A percentile compares a stretch with the other conserved stretches of the same genome.
Evolutionary conservation across 352 stramenopile genomes (phyloP).

Genomic region (Phytophthora crassamura): DNA sequence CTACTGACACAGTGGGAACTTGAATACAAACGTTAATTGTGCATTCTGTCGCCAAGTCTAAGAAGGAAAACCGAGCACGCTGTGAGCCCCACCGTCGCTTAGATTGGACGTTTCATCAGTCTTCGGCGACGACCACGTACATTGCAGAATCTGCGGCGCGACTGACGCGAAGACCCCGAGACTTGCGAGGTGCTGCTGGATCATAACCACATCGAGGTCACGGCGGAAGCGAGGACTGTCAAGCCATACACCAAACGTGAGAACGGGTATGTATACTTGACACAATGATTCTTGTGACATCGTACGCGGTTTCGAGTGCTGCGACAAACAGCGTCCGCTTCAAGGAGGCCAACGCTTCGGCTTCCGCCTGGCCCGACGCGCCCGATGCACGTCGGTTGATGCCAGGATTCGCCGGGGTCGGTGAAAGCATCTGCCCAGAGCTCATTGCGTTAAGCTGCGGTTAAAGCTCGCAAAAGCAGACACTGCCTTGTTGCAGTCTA

Average conservation of each 20-base stretch:
- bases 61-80: neutral
- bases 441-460: slow-evolving; percentile 11
- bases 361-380: slow-evolving; percentile 4
- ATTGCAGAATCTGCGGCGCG: slow-evolving; percentile 55
- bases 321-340: slow-evolving; percentile 51
- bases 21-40: slow-evolving; percentile 43
- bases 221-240: slow-evolving; percentile 56
- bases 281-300: neutral
- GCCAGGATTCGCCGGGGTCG: neutral
- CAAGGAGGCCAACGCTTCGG: slow-evolving; percentile 21
- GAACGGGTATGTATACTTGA: neutral
- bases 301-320: slow-evolving; percentile 61
- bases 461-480: too few relatives aligned
- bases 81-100: too few relatives aligned
- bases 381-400: slow-evolving; percentile 6
- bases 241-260: neutral
- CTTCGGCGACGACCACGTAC: slow-evolving; percentile 27
- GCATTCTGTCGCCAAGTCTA: slow-evolving; percentile 70
- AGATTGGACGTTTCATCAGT: too few relatives aligned
- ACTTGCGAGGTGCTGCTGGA: slow-evolving; percentile 54
- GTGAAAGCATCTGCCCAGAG: neutral
- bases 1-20: neutral
- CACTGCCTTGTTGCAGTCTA: slow-evolving; percentile 7
- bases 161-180: slow-evolving; percentile 53
- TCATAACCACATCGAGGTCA: slow-evolving; percentile 62